Evolutionary conservation across 805 yeast species (phyloP).

Genomic region (Kazachstania taianensis): DNA sequence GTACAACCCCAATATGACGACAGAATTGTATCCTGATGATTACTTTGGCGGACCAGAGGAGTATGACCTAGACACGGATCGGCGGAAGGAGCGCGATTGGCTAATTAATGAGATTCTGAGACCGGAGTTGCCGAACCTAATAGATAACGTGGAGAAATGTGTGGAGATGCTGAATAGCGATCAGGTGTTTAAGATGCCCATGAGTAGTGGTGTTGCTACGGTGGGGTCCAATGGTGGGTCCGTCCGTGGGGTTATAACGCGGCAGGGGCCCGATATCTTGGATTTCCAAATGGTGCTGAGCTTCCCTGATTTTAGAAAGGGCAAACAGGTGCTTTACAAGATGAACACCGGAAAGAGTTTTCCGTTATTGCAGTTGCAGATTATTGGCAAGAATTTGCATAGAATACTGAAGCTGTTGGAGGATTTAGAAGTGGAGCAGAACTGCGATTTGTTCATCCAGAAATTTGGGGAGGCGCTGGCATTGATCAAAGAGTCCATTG

Average conservation of each 20-base stretch:
- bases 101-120: conserved; percentile 36
- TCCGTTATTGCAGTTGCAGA: conserved; percentile 35
- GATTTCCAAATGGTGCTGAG: conserved; percentile 35
- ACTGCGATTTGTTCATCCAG: conserved; percentile 23
- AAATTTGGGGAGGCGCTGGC: conserved; percentile 15
- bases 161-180: conserved; percentile 31
- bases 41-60: conserved; percentile 14
- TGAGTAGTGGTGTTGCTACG: conserved; percentile 20
- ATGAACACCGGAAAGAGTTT: conserved; percentile 30
- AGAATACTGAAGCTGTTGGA: conserved; percentile 12
- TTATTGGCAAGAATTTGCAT: conserved; percentile 22
- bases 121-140: conserved; percentile 39
- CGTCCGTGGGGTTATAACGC: conserved; percentile 49
- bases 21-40: conserved; percentile 28
- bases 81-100: conserved; percentile 33
- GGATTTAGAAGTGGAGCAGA: conserved; percentile 36
- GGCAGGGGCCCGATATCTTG: conserved; percentile 45
- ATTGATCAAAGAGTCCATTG: conserved; percentile 17
- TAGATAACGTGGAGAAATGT: conserved; percentile 36
- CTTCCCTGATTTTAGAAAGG: conserved; percentile 33
- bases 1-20: conserved; percentile 21
- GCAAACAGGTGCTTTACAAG: conserved; percentile 31
- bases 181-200: conserved; percentile 44
- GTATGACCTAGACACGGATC: conserved; percentile 7
- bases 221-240: conserved; percentile 9